Base-by-base conservation (phyloP, 805 yeast species). In the Starmera caribaea region DNA sequence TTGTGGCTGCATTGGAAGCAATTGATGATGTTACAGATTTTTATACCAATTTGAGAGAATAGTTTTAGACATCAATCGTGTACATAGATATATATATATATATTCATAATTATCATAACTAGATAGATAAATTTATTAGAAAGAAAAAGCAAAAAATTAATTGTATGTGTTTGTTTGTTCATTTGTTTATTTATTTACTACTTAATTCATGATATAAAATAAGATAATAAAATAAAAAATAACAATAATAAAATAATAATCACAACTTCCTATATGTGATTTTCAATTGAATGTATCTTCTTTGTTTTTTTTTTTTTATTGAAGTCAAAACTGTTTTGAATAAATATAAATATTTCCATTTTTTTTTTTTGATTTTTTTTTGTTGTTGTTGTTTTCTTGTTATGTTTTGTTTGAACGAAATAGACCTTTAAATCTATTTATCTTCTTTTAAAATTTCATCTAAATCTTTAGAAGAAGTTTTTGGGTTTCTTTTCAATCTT, bases 1-100 rank as follows among this genome's bases (percentile, higher is more conserved):
- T 88, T 30, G 57, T 81, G 29, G 63, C 58, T 16, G 66, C 68
- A 36, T 64, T 90, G 35, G 94, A 86, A 39, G 86, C 79, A 29
- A 63, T 87, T n/a, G 87, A 81, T 37, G 97, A 92, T 50, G 84
- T 90, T 16, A 77, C 86, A 7, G 86, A 76, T 45, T 76, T 84
- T 43, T 85, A 84, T 61, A 73, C 85, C 27, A 90, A 87, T 55
- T 65, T 75, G 48, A 69, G 64, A 43, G 71, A 67, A 21, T 30
- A 36, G n/a, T 5, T n/a, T 26, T 30, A 11, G 3, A 17, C 13
- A 30, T 30, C 9, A 7, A 30, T 8, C n/a, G 13, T 29, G 31
- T 34, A 15, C 31, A 28, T 12, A 36, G 7, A 38, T 15, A 34
- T 12, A 27, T n/a, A 27, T 33, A 34, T 36, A 30, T 16, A 39